Conservation (phyloP, 2,329 filamentous ascomycete species). For the Aspergillus clavatus region DNA sequence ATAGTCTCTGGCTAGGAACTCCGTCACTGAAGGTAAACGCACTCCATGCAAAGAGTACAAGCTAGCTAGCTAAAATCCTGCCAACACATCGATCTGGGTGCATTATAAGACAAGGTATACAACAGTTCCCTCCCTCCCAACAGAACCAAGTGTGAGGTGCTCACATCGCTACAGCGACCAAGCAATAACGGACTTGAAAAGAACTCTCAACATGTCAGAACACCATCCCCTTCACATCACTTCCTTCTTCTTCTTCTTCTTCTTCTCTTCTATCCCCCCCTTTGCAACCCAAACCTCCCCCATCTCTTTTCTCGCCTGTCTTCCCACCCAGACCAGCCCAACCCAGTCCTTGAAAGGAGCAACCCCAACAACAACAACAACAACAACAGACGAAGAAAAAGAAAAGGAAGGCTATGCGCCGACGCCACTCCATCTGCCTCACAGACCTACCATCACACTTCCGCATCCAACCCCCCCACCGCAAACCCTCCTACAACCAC, state of each 20-base stretch:
- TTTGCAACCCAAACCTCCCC: conserved; percentile 1
- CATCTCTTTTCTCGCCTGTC: conserved; percentile 3
- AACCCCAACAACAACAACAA: too few species aligned
- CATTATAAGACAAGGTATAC: too few species aligned
- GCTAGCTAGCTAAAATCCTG: too few species aligned
- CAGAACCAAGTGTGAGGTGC: neutral
- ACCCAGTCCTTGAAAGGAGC: too few species aligned
- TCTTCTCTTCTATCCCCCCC: conserved; percentile 3
- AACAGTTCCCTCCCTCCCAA: too few species aligned
- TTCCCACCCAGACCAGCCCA: conserved; percentile 1
- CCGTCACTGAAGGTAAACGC: neutral
- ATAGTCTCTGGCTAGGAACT: too few species aligned
- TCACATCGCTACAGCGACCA: neutral
- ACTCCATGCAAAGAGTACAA: too few species aligned
- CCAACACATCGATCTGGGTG: too few species aligned
- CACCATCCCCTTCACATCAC: neutral
- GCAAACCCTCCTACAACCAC: conserved; percentile 4
- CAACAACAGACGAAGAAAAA: conserved; percentile 1
- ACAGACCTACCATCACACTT: conserved; percentile 10
- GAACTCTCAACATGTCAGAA: neutral
- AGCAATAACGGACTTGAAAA: neutral
- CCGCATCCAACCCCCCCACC: neutral
- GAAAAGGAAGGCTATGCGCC: conserved; percentile 7
- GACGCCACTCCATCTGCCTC: conserved; percentile 15
- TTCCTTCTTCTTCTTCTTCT: neutral